Percentiles rank a stretch among this genome's conserved stretches.
These are phyloP conservation scores for Colletotrichum agaves DNA, from an alignment of 2,329 filamentous ascomycete genomes.

Conservation along the genomic window DNA sequence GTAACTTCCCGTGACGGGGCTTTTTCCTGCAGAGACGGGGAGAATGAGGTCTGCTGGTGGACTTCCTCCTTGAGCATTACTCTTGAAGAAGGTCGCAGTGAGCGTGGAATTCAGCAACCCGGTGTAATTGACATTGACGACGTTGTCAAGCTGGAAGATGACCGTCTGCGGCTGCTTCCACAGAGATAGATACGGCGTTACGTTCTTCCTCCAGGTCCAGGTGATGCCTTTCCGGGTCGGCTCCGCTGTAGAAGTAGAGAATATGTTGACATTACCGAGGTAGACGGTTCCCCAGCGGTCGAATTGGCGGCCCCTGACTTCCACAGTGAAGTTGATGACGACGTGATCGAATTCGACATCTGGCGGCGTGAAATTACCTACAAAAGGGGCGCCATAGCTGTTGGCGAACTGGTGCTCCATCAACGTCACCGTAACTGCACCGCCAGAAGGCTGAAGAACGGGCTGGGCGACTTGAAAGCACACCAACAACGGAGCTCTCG, in stretches of 20 bases:
- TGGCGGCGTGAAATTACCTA: slow-evolving; percentile 75
- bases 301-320: slow-evolving; percentile 77
- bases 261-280: slow-evolving; percentile 80
- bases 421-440: slow-evolving; percentile 58
- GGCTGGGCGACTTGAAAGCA: slow-evolving; percentile 78
- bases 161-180: slow-evolving; percentile 77
- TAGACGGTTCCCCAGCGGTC: slow-evolving; percentile 82
- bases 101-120: slow-evolving; percentile 78
- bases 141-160: slow-evolving; percentile 83
- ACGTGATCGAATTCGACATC: slow-evolving; percentile 78
- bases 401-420: slow-evolving; percentile 77
- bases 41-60: slow-evolving; percentile 73
- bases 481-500: slow-evolving; percentile 52
- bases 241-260: slow-evolving; percentile 84
- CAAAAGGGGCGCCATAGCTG: slow-evolving; percentile 78
- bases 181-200: slow-evolving; percentile 75
- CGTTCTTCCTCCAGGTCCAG: slow-evolving; percentile 83
- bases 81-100: slow-evolving; percentile 76
- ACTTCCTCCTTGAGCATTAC: slow-evolving; percentile 50
- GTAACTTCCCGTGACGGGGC: slow-evolving; percentile 66
- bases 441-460: slow-evolving; percentile 60
- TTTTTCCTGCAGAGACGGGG: slow-evolving; percentile 69
- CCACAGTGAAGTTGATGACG: slow-evolving; percentile 81
- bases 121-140: slow-evolving; percentile 77
- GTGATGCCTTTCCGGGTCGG: slow-evolving; percentile 73